A percentile compares a stretch with the other conserved stretches of the same genome.
Evolutionary conservation across 2,329 filamentous ascomycete genomes (phyloP).

Genomic region (Lasiodiplodia gonubiensis): DNA sequence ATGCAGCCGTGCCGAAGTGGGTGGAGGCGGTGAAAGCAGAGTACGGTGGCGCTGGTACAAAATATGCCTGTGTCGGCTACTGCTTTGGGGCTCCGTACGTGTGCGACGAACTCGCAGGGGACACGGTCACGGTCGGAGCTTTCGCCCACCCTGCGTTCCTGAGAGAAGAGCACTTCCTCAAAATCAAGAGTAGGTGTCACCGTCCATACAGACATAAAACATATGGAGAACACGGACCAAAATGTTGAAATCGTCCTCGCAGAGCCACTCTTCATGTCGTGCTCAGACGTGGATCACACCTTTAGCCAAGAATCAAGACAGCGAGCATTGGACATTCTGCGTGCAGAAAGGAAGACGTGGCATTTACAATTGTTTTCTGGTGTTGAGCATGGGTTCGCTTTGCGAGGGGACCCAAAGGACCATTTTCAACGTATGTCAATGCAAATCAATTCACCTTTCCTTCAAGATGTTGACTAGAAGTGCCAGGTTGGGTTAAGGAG

Average conservation of each 20-base stretch:
- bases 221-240: no score
- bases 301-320: conserved; percentile 49
- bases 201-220: no score
- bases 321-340: conserved; percentile 52
- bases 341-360: conserved; percentile 44
- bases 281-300: conserved; percentile 53
- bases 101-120: conserved; percentile 48
- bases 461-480: neutral
- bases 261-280: conserved; percentile 33
- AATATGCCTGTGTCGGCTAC: conserved; percentile 51
- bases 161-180: conserved; percentile 43
- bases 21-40: conserved; percentile 44
- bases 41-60: conserved; percentile 44
- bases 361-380: conserved; percentile 43
- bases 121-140: conserved; percentile 51
- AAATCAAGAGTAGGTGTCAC: neutral
- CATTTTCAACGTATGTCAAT: conserved; percentile 40
- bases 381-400: conserved; percentile 44
- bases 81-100: conserved; percentile 54
- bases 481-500: neutral
- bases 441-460: no score
- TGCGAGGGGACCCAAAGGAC: conserved; percentile 49
- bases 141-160: conserved; percentile 60
- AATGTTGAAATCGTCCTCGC: no score
- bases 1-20: conserved; percentile 54